Percentiles rank a stretch among this genome's conserved stretches.
These are phyloP conservation scores for Acorus calamus DNA, from an alignment of 106 monocot genomes.

Conservation along the genomic window DNA sequence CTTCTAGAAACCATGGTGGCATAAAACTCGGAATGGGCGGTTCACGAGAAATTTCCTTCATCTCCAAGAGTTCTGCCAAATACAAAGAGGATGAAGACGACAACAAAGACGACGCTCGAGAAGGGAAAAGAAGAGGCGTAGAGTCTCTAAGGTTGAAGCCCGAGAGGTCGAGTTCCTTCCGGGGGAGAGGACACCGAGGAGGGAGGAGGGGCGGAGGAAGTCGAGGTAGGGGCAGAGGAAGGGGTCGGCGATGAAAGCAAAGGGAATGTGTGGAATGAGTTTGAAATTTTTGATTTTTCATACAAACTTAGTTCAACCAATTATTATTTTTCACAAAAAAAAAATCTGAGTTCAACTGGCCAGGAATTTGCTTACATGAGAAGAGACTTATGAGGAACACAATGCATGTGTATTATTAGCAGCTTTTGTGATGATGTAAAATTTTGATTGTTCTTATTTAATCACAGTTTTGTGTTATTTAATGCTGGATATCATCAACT, in stretches of 20 bases:
- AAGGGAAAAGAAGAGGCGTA: conserved; percentile 50
- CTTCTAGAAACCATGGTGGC: neutral
- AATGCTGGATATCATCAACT: too few species aligned
- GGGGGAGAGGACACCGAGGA: conserved; percentile 18
- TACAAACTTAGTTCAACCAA: neutral
- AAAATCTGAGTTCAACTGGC: too few species aligned
- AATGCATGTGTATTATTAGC: too few species aligned
- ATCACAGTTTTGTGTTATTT: too few species aligned
- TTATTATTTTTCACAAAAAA: neutral
- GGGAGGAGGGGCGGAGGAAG: conserved; percentile 15
- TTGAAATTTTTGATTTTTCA: neutral
- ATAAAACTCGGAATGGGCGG: conserved; percentile 77
- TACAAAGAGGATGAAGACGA: conserved; percentile 12
- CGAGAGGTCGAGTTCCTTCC: conserved; percentile 39
- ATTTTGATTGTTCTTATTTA: too few species aligned
- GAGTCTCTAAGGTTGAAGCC: conserved; percentile 58
- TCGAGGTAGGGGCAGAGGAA: conserved; percentile 19
- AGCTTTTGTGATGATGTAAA: too few species aligned
- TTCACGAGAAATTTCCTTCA: conserved; percentile 73
- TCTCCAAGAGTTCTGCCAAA: conserved; percentile 26
- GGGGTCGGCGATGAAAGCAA: conserved; percentile 13
- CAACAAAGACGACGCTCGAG: conserved; percentile 11
- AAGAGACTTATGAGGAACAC: too few species aligned
- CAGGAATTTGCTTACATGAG: too few species aligned
- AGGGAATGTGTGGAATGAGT: neutral